Percentiles rank a stretch among this genome's conserved stretches.
phyloP scores from a whole-genome alignment of 768 basidiomycete genomes.

The Crucibulum laeve region DNA sequence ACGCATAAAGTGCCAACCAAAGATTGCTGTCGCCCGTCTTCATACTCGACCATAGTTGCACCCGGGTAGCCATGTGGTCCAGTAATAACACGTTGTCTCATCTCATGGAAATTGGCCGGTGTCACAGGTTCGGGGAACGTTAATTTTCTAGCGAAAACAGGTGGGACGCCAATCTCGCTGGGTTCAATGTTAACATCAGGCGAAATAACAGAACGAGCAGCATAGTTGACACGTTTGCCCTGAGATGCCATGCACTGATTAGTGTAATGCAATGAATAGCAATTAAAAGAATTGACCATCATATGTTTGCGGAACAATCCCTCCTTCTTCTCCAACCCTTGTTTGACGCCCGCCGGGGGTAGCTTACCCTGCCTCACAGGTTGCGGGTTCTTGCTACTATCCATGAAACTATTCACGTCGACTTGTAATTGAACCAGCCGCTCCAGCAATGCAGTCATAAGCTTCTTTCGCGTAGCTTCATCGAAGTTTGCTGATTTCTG shows the following conservation, averaged over 20 bases:
- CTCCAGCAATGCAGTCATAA: slow-evolving; percentile 72
- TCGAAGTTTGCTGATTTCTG: slow-evolving; percentile 54
- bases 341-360: slow-evolving; percentile 92
- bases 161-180: slow-evolving; percentile 96
- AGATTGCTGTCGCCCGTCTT: slow-evolving; percentile 86
- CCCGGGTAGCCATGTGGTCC: slow-evolving; percentile 89
- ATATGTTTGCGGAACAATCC: slow-evolving; percentile 97
- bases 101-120: slow-evolving; percentile 79
- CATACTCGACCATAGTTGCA: slow-evolving; percentile 91
- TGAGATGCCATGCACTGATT: slow-evolving; percentile 20
- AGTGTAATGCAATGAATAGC: slow-evolving; percentile 1
- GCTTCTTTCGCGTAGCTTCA: slow-evolving; percentile 42
- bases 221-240: slow-evolving; percentile 99
- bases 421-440: slow-evolving; percentile 85
- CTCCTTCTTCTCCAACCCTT: slow-evolving; percentile 97
- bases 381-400: slow-evolving; percentile 91
- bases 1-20: slow-evolving; percentile 41
- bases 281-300: slow-evolving; percentile 66
- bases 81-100: slow-evolving; percentile 87
- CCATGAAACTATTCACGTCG: slow-evolving; percentile 96
- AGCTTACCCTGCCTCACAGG: slow-evolving; percentile 83
- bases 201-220: slow-evolving; percentile 99
- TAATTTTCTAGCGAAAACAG: slow-evolving; percentile 93
- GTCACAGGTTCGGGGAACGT: slow-evolving; percentile 99
- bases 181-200: slow-evolving; percentile 99